Base-by-base conservation (phyloP, 2,329 filamentous ascomycete species). In the Pseudogymnoascus sp. region DNA sequence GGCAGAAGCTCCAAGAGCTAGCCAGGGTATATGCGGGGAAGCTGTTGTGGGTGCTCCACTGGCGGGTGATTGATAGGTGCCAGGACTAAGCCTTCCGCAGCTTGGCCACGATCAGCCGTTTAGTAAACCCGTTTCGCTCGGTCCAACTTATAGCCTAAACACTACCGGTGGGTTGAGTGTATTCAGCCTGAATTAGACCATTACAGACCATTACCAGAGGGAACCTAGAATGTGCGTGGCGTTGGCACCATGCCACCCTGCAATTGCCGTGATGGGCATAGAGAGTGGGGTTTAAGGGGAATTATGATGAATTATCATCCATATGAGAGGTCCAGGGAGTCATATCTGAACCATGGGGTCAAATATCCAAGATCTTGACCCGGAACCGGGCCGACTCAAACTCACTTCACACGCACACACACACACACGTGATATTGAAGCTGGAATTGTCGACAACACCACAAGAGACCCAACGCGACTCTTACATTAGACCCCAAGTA, bases 261-360 rank as follows among this genome's bases (percentile, higher is more conserved):
- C 26, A 56, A 56, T 33, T 56, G 47, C 47, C 47, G 47, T 56
- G 5, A 19, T 13, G 26, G 47, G 33, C n/a, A 33, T 56, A 14
- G 3, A 33, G 47, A 31, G 47, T 33, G 47, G 47, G 47, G 47
- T 56, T 56, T 56, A 19, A 19, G n/a, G 47, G n/a, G 26, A 31
- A 53, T 4, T 8, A 8, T 53, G 24, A 6, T 33, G 26, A 56
- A 33, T 56, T 70, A 14, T 62, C 71, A 4, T 64, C 26, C 47
- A 16, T 31, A 53, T 11, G 21, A 44, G 19, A 19, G 21, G 40
- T 44, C 40, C 6, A 14, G 21, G 11, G 40, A 24, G 40, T 14
- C 40, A 44, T 14, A 53, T 31, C 14, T 31, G n/a, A 31, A 6
- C 47, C 26, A 53, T 53, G 3, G 47, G 47, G 29, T 19, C n/a